Conservation (phyloP, 2,329 filamentous ascomycete species). For the Laburnicola sp. region DNA sequence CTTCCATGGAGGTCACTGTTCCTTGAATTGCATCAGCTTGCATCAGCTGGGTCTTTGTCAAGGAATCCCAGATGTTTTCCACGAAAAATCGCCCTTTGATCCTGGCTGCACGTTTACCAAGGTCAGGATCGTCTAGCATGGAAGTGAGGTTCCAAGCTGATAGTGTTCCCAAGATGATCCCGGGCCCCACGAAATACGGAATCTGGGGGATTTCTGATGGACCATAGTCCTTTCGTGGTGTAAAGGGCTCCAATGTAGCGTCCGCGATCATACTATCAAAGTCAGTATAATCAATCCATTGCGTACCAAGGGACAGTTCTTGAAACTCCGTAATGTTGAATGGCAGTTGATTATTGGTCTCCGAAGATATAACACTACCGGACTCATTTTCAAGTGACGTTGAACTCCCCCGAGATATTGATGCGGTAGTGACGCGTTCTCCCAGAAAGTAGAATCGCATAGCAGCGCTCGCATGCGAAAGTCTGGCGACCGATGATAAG, state of each 20-base stretch:
- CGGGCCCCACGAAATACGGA: slow-evolving; percentile 19
- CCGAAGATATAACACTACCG: no score
- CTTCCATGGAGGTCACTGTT: slow-evolving; percentile 7
- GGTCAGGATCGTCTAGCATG: slow-evolving; percentile 12
- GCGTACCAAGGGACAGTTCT: no score
- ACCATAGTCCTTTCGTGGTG: no score
- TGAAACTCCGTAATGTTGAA: no score
- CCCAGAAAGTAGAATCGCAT: slow-evolving; percentile 4
- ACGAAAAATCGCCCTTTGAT: slow-evolving; percentile 25
- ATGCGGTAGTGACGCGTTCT: no score
- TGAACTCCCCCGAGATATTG: no score
- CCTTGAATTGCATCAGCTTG: slow-evolving; percentile 6
- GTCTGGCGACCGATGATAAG: slow-evolving; percentile 13
- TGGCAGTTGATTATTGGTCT: no score
- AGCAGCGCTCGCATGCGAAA: slow-evolving; percentile 19
- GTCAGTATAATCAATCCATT: no score
- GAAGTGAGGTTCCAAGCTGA: slow-evolving; percentile 13
- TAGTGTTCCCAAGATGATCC: slow-evolving; percentile 14
- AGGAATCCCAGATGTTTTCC: slow-evolving; percentile 17
- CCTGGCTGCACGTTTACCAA: slow-evolving; percentile 10
- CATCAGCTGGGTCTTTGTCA: slow-evolving; percentile 6
- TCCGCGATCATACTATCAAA: no score
- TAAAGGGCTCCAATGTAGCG: no score
- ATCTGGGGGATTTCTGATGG: no score
- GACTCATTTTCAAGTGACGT: no score